These are phyloP conservation scores for Mycocentrospora acerina DNA, from an alignment of 2,329 filamentous ascomycete species.

Conservation along the genomic window DNA sequence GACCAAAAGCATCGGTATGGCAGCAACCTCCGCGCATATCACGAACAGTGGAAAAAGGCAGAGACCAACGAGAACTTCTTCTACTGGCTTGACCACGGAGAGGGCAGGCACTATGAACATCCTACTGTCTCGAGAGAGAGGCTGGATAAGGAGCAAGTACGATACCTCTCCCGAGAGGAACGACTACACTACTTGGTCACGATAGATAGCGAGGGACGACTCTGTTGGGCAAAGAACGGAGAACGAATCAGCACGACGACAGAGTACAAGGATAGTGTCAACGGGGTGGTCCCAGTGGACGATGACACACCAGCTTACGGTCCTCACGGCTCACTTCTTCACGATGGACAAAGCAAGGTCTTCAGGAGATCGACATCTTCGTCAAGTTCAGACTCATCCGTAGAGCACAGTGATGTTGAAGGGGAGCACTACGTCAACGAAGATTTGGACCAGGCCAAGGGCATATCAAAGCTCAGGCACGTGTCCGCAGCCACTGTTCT, in stretches of 20 bases:
- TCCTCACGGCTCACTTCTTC: constrained; percentile 24
- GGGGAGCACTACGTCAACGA: constrained; percentile 67
- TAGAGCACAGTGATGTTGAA: constrained; percentile 59
- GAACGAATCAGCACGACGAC: constrained; percentile 74
- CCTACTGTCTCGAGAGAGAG: constrained; percentile 71
- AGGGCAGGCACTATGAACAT: constrained; percentile 69
- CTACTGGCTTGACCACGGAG: constrained; percentile 86
- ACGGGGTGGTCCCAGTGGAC: constrained; percentile 56
- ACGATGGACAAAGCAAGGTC: constrained; percentile 24
- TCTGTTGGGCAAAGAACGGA: constrained; percentile 88
- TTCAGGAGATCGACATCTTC: constrained; percentile 16
- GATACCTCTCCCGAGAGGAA: constrained; percentile 83
- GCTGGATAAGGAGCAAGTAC: constrained; percentile 75
- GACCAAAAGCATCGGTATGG: constrained; percentile 87
- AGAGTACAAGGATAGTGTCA: constrained; percentile 75
- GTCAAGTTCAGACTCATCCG: constrained; percentile 38
- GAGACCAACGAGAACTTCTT: constrained; percentile 87
- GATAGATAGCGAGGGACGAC: constrained; percentile 70
- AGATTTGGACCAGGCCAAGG: constrained; percentile 62
- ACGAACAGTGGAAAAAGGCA: constrained; percentile 77
- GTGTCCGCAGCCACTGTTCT: constrained; percentile 72
- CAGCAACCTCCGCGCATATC: constrained; percentile 77
- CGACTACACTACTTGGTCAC: constrained; percentile 77
- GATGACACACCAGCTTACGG: constrained; percentile 47
- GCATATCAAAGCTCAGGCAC: constrained; percentile 63